Evolutionary conservation across 805 yeast genomes (phyloP), one percentile per base, ranked within the genome.

Genomic region (Candida khao-thaluensis): DNA sequence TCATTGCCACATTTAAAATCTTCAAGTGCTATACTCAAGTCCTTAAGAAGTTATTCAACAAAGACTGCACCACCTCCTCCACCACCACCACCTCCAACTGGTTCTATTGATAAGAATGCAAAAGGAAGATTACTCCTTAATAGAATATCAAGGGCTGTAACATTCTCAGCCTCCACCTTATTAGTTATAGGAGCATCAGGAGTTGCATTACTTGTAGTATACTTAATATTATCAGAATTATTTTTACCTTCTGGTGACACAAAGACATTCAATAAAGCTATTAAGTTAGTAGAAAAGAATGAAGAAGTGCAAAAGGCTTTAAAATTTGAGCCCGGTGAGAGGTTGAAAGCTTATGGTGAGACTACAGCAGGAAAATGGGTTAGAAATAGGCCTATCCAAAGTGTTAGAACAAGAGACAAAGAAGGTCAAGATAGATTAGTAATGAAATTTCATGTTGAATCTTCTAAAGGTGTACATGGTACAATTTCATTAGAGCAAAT

Each of bases 191-290:
- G 84, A 3, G 89, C 89, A 2, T 56, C 79, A 2, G 88, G 85
- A 11, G 66, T 85, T 7, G 79, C 91, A 0, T 81, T 32, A 59
- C 81, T 42, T 77, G 74, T 89, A 15, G 69, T 86, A 7, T 90
- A 86, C 59, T 72, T 87, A 45, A 76, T 89, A 16, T 74, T 84
- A n/a, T 71, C 82, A 8, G 96, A 90, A 57, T 64, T 90, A 22
- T 79, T 87, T 48, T 75, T 90, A 34, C 96, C 97, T 7, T 82
- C 95, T 1, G 95, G 95, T 17, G 96, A 90, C 56, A 90, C 95
- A 0, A 85, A 83, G 48, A 79, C 95, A 2, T 90, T 90, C 69
- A 89, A 90, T 64, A 77, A 87, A 50, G 95, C 95, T 2, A 89
- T 89, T 22, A 74, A 77, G 9, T 64, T 85, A 51, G 76, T 88